phyloP scores from a whole-genome alignment of 1,284 basidiomycete genomes.

The Phaffia rhodozyma region DNA sequence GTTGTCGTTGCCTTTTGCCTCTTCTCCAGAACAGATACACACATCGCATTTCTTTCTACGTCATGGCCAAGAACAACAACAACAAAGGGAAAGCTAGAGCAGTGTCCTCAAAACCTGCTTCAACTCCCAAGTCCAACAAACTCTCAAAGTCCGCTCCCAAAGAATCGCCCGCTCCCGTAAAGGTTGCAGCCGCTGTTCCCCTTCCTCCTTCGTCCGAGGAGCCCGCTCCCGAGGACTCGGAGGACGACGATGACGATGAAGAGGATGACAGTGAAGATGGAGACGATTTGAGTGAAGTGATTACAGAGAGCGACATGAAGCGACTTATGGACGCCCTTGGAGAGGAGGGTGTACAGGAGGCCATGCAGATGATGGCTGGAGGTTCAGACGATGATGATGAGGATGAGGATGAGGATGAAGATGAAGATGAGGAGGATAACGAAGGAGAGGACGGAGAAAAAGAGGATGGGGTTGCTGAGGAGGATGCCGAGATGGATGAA shows the following conservation, averaged over 20 bases:
- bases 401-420: slow-evolving; percentile 25
- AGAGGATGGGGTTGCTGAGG: slow-evolving; percentile 49
- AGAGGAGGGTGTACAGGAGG: slow-evolving; percentile 16
- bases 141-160: background rate
- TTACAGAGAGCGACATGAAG: slow-evolving; percentile 13
- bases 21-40: background rate
- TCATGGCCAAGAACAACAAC: slow-evolving; percentile 4
- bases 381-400: slow-evolving; percentile 23
- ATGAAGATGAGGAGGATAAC: slow-evolving; percentile 45
- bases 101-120: background rate
- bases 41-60: background rate
- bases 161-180: background rate
- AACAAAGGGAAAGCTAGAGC: background rate
- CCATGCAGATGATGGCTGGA: slow-evolving; percentile 19
- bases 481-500: slow-evolving; percentile 29
- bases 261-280: background rate
- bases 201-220: background rate
- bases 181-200: slow-evolving; percentile 3
- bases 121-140: slow-evolving; percentile 3
- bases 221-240: background rate
- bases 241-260: background rate
- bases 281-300: background rate
- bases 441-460: slow-evolving; percentile 33
- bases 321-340: slow-evolving; percentile 17
- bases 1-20: background rate